A percentile compares a stretch with the other conserved stretches of the same genome.
Evolutionary conservation across 306 rosid species (phyloP).

Genomic region (Argentina anserina): DNA sequence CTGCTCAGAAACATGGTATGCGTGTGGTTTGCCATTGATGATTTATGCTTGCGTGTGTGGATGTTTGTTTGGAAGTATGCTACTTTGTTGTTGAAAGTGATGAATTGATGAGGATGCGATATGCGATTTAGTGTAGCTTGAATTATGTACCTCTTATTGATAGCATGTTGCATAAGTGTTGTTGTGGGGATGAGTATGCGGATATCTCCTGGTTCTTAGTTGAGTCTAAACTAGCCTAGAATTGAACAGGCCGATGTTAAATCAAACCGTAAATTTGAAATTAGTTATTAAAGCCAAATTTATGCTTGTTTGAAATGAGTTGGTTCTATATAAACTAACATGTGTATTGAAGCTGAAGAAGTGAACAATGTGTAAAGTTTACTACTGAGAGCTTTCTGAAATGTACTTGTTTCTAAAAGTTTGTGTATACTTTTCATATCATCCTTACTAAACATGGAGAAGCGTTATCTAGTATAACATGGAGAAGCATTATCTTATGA

Average conservation of each 20-base stretch:
- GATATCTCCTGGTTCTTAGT: neutral
- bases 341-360: neutral
- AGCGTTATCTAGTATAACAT: neutral
- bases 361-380: neutral
- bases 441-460: too few species aligned
- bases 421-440: too few species aligned
- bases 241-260: neutral
- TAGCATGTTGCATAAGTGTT: neutral
- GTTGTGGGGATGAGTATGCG: neutral
- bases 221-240: neutral
- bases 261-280: too few species aligned
- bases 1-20: conserved; percentile 95
- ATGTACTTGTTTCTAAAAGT: neutral
- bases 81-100: neutral
- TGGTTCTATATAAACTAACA: neutral
- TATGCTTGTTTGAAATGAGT: too few species aligned
- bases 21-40: neutral
- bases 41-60: neutral
- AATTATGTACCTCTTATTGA: neutral
- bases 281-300: too few species aligned
- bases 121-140: neutral
- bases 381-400: neutral
- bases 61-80: neutral
- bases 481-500: neutral
- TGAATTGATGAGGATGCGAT: too few species aligned